Evolutionary conservation across 305 asterid genomes (phyloP), one percentile per base, ranked within the genome.

Genomic region (Fraxinus ornus): DNA sequence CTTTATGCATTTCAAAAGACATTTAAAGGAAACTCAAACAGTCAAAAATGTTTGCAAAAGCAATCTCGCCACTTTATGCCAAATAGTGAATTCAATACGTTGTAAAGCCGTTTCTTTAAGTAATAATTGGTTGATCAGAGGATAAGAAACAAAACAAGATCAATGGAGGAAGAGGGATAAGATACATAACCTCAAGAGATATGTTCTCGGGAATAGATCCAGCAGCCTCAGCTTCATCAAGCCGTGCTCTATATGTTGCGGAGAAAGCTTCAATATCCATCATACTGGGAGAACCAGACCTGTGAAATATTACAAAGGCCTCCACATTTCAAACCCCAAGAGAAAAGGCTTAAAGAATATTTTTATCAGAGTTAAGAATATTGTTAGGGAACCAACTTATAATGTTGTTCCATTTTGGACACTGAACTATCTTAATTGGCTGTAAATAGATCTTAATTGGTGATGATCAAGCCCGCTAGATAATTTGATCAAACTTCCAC

Each of bases 271-370:
- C 99, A 32, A 94, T 88, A 78, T 95, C 98, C 75, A 44, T 55
- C 95, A 95, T 89, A 83, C 15, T 85, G 17, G 99, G 99, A 86
- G 99, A 91, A 81, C 98, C 97, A 71, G 97, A 95, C 91, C 99
- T 95, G 94, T 41, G 75, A 74, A 85, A 81, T 80, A 33, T 78
- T 78, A 22, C 5, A 2, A 24, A 64, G 72, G 17, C 35, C 30
- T 66, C 36, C 74, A 26, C 74, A 66, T 66, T 26, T 66, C 74
- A 66, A 26, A 64, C 35, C 74, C 74, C 36, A 26, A 12, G 19
- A 66, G 36, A 22, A 64, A 64, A 9, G 36, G 74, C 74, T 66
- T 24, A 26, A 66, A 66, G 74, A 35, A 26, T 26, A 64, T 22
- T 64, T 10, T 66, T 24, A 66, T 66, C 74, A 66, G 7, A 32